A percentile compares a stretch with the other conserved stretches of the same genome.
These are phyloP conservation scores for Aspergillus fumigatiaffinis DNA, from an alignment of 2,329 filamentous ascomycete genomes.

Conservation along the genomic window DNA sequence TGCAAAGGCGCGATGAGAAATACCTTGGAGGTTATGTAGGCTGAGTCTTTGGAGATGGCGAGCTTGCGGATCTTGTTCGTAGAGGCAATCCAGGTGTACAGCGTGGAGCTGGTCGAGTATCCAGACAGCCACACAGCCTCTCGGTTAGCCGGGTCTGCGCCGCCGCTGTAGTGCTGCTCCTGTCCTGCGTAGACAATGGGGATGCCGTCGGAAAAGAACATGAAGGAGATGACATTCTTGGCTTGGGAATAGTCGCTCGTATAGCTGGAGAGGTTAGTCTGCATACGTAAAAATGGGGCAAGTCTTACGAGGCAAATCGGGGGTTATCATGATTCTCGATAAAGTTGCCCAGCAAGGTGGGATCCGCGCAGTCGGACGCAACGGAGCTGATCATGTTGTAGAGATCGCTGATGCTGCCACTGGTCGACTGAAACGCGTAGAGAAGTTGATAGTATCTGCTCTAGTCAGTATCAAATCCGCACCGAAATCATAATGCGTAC, in stretches of 20 bases:
- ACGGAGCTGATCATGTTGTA: constrained; percentile 27
- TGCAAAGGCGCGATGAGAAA: neutral
- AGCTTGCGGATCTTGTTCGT: constrained; percentile 50
- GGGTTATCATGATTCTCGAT: constrained; percentile 59
- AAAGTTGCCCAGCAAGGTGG: constrained; percentile 50
- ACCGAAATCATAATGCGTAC: constrained; percentile 5
- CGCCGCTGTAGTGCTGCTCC: constrained; percentile 57
- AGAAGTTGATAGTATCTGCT: constrained; percentile 27
- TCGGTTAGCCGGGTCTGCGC: constrained; percentile 46
- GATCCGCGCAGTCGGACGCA: constrained; percentile 35
- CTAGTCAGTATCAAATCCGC: neutral
- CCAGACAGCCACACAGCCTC: constrained; percentile 56
- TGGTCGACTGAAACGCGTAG: constrained; percentile 26
- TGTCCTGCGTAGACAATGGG: constrained; percentile 63
- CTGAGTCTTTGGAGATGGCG: constrained; percentile 32
- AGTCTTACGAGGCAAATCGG: constrained; percentile 44
- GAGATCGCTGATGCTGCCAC: constrained; percentile 29
- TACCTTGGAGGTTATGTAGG: constrained; percentile 37
- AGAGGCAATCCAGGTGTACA: constrained; percentile 46
- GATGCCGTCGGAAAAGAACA: constrained; percentile 56
- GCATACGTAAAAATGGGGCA: too few species aligned
- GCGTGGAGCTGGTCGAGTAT: constrained; percentile 44
- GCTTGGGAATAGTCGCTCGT: constrained; percentile 40
- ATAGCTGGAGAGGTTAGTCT: neutral
- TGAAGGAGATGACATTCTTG: constrained; percentile 59